Percentiles rank a stretch among this genome's conserved stretches.
phyloP scores from a whole-genome alignment of 148 eudicot species.

The Polygonum aviculare region DNA sequence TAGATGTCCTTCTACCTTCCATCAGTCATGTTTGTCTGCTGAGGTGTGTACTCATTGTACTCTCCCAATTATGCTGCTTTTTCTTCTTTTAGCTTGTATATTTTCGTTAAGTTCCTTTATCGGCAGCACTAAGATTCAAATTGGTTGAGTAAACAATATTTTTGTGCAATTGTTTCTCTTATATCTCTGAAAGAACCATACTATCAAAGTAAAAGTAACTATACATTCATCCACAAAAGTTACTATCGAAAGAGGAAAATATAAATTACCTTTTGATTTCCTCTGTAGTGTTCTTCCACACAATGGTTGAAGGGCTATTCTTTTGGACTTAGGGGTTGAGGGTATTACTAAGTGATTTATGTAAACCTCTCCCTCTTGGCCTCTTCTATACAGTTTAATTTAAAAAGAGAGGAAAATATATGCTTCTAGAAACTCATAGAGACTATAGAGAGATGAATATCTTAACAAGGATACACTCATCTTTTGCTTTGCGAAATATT shows the following conservation, averaged over 20 bases:
- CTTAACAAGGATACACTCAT: not conserved
- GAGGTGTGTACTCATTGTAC: slow-evolving; percentile 42
- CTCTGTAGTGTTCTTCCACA: no score
- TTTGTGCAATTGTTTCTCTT: not conserved
- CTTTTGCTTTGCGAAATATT: not conserved
- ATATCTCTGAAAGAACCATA: not conserved
- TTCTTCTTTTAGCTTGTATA: slow-evolving; percentile 11
- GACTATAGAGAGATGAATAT: not conserved
- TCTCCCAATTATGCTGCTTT: not conserved
- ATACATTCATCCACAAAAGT: not conserved
- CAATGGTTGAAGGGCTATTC: no score
- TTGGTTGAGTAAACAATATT: not conserved
- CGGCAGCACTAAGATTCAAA: not conserved
- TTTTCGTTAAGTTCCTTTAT: not conserved
- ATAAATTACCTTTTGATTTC: no score
- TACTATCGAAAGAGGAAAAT: not conserved
- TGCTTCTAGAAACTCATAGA: not conserved
- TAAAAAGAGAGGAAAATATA: not conserved
- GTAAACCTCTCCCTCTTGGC: no score
- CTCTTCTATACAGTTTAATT: no score
- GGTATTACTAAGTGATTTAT: no score
- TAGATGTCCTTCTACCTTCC: slow-evolving; percentile 91
- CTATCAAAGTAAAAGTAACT: not conserved
- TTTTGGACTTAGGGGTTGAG: no score
- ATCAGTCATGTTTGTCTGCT: slow-evolving; percentile 71